Conservation (phyloP, 768 basidiomycete species). For the Galerina marginata region DNA sequence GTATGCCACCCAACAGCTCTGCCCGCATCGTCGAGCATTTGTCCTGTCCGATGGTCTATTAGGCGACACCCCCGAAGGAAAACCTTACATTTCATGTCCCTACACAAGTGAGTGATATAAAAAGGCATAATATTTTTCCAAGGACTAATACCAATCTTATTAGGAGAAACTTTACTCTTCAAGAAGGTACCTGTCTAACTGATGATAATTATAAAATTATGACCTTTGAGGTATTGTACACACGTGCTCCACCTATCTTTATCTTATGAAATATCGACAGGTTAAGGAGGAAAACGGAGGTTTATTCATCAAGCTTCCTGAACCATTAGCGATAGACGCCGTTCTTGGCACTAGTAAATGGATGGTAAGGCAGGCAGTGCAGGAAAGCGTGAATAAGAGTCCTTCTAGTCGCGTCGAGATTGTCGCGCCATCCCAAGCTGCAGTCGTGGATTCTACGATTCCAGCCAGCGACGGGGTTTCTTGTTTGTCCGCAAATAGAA, state of each 20-base stretch:
- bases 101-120: conserved; percentile 51
- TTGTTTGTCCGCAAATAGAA: conserved; percentile 3
- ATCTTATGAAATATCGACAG: conserved; percentile 1
- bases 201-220: conserved; percentile 64
- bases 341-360: conserved; percentile 70
- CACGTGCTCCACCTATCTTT: not conserved
- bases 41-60: conserved; percentile 75
- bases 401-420: conserved; percentile 38
- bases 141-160: not conserved
- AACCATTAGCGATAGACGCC: conserved; percentile 58
- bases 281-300: conserved; percentile 45
- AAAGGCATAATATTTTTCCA: not conserved
- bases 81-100: conserved; percentile 51
- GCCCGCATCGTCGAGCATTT: conserved; percentile 60
- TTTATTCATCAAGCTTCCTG: conserved; percentile 57
- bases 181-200: conserved; percentile 61
- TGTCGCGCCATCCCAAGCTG: conserved; percentile 15
- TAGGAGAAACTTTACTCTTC: conserved; percentile 61
- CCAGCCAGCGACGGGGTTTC: not conserved
- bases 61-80: conserved; percentile 63
- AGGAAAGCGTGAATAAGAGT: conserved; percentile 40
- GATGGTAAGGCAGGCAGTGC: conserved; percentile 61
- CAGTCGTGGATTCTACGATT: not conserved
- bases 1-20: conserved; percentile 75
- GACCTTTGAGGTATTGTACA: conserved; percentile 51